Percentiles rank a stretch among this genome's conserved stretches.
Conservation (phyloP, 2,329 filamentous ascomycete genomes). For the Thielaviopsis euricoi region DNA sequence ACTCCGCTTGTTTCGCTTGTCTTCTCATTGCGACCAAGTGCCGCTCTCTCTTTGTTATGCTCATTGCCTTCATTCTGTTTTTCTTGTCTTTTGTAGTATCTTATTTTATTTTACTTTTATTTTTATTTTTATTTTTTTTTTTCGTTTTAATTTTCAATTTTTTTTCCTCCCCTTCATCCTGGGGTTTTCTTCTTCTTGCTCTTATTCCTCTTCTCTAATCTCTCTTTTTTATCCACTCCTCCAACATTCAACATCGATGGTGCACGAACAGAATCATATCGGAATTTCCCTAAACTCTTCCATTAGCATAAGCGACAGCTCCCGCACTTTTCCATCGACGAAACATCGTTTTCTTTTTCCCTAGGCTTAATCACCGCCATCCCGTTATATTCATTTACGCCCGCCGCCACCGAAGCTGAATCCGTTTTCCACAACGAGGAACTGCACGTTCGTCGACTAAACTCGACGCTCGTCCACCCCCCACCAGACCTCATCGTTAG, state of each 20-base stretch:
- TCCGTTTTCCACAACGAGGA: neutral
- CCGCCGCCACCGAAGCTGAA: neutral
- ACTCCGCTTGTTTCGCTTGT: neutral
- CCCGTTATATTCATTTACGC: neutral
- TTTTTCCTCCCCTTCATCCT: neutral
- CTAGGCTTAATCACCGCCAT: no score
- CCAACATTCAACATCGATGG: neutral
- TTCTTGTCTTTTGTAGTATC: neutral
- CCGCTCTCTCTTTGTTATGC: neutral
- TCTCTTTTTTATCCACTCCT: neutral
- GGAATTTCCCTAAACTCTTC: neutral
- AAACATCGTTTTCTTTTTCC: no score
- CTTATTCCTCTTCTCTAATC: neutral
- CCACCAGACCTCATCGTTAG: no score
- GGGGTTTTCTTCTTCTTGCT: neutral
- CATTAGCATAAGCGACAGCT: no score
- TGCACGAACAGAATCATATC: neutral
- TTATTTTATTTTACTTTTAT: neutral
- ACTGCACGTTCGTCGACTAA: neutral
- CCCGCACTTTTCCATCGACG: no score
- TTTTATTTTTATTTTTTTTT: neutral
- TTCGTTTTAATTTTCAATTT: neutral
- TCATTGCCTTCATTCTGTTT: neutral
- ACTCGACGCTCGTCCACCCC: no score
- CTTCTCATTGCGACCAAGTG: neutral